Percentiles rank a stretch among this genome's conserved stretches.
Conservation (phyloP, 2,329 filamentous ascomycete species). For the Penicillium sp. region DNA sequence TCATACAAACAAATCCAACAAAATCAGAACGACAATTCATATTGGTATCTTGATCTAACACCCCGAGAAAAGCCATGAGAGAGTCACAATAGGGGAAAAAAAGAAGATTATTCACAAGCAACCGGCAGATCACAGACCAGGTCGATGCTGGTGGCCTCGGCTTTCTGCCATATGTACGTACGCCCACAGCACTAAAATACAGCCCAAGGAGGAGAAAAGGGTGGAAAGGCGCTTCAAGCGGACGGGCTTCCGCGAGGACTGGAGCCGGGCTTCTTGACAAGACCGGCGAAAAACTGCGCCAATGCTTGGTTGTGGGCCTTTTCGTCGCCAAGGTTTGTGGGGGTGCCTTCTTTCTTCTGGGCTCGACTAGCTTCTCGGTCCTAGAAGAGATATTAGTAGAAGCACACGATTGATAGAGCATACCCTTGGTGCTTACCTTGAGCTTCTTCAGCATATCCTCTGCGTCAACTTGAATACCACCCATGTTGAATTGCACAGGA, state of each 20-base stretch:
- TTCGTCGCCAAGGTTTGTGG: constrained; percentile 43
- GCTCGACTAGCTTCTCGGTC: constrained; percentile 50
- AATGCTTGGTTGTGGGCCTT: constrained; percentile 64
- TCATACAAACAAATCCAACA: not conserved
- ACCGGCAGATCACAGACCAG: constrained; percentile 7
- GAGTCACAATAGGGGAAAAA: constrained; percentile 21
- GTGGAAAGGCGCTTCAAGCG: constrained; percentile 24
- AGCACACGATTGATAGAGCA: not conserved
- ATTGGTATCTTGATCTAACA: constrained; percentile 38
- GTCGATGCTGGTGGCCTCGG: constrained; percentile 3
- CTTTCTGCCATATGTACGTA: constrained; percentile 31
- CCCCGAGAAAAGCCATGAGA: constrained; percentile 28
- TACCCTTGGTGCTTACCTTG: constrained; percentile 61
- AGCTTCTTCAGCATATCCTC: constrained; percentile 89
- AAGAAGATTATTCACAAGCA: constrained; percentile 17
- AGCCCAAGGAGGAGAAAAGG: constrained; percentile 16
- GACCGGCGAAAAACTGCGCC: constrained; percentile 62
- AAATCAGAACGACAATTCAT: constrained; percentile 26
- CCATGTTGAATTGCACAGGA: constrained; percentile 96
- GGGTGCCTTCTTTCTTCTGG: constrained; percentile 38
- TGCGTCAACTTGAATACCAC: constrained; percentile 92
- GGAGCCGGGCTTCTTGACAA: constrained; percentile 57
- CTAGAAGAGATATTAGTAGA: constrained; percentile 32
- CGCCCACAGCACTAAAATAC: constrained; percentile 33
- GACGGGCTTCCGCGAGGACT: constrained; percentile 46